Evolutionary conservation across 1,284 basidiomycete genomes (phyloP).

Genomic region (Tylopilus sp.): DNA sequence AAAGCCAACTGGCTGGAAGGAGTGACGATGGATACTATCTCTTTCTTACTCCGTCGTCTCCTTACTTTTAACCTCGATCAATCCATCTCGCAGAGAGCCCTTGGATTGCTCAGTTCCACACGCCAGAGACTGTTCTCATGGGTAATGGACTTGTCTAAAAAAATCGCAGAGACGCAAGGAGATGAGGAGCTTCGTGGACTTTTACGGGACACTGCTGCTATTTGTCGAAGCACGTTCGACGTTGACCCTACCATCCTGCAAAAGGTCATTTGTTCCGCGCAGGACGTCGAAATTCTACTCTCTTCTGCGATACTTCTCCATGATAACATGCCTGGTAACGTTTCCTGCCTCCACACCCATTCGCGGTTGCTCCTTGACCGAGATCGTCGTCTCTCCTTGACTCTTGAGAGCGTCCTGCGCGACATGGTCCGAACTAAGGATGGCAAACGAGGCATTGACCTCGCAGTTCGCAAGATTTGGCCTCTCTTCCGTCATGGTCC

Average conservation of each 20-base stretch:
- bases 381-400: constrained; percentile 32
- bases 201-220: constrained; percentile 38
- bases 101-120: constrained; percentile 32
- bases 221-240: constrained; percentile 44
- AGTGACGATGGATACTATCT: constrained; percentile 36
- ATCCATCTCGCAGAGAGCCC: constrained; percentile 2
- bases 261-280: constrained; percentile 19
- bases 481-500: constrained; percentile 31
- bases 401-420: constrained; percentile 24
- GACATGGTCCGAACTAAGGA: constrained; percentile 1
- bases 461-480: constrained; percentile 40
- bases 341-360: neutral
- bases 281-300: constrained; percentile 36
- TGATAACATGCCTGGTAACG: constrained; percentile 27
- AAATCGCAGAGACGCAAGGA: constrained; percentile 19
- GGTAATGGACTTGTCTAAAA: constrained; percentile 33
- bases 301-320: constrained; percentile 38
- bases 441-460: constrained; percentile 30
- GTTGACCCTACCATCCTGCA: constrained; percentile 26
- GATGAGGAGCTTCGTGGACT: constrained; percentile 28
- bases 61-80: constrained; percentile 26
- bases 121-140: constrained; percentile 38
- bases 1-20: constrained; percentile 46
- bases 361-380: constrained; percentile 25
- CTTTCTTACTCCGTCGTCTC: constrained; percentile 37